Conservation (phyloP, 208 protist genomes). For the Eutreptiella sp. region DNA sequence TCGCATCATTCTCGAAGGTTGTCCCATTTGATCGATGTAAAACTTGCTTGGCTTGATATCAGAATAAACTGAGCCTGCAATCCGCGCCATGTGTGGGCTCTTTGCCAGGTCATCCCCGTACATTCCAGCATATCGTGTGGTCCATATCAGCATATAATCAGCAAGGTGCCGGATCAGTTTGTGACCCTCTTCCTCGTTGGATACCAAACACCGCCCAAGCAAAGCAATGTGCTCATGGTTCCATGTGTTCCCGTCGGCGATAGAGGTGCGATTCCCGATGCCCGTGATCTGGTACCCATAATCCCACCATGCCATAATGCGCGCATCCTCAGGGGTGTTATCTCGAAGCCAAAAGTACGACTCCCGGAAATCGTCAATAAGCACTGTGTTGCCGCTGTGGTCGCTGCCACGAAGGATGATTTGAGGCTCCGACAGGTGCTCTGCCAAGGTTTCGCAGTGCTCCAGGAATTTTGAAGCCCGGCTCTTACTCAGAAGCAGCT, state of each 20-base stretch:
- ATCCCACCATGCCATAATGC: slow-evolving; percentile 96
- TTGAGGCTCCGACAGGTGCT: too few species aligned
- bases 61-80: slow-evolving; percentile 41
- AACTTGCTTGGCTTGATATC: slow-evolving; percentile 63
- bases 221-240: slow-evolving; percentile 97
- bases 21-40: neutral
- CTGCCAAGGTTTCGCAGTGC: too few species aligned
- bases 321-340: slow-evolving; percentile 87
- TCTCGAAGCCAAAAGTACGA: slow-evolving; percentile 89
- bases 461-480: too few species aligned
- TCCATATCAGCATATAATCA: too few species aligned
- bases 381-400: too few species aligned
- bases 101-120: slow-evolving; percentile 87
- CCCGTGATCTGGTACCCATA: slow-evolving; percentile 97
- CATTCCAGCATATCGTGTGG: too few species aligned
- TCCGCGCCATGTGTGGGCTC: slow-evolving; percentile 89
- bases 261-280: slow-evolving; percentile 88
- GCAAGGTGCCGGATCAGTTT: too few species aligned
- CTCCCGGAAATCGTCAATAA: too few species aligned
- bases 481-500: too few species aligned
- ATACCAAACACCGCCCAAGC: slow-evolving; percentile 76
- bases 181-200: slow-evolving; percentile 76
- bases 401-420: too few species aligned
- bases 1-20: slow-evolving; percentile 45
- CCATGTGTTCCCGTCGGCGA: slow-evolving; percentile 98